Base-by-base conservation (phyloP, 441 rosid genomes). In the Viola pubescens region DNA sequence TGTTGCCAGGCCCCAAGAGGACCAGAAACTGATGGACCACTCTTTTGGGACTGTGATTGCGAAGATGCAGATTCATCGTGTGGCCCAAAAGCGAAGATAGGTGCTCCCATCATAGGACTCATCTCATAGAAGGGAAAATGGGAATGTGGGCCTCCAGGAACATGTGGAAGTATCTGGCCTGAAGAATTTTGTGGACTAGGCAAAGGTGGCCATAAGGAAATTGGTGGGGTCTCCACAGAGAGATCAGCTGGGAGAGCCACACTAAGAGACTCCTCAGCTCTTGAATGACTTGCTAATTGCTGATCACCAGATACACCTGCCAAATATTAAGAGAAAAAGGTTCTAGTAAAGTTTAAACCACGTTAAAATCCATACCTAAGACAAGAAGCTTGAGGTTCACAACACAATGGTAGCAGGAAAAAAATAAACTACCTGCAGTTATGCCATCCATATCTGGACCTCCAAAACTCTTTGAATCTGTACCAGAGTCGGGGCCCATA, bases 221-320 rank as follows among this genome's bases (percentile, higher is more conserved):
- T 79, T 48, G 97, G 96, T 8, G 84, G 80, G 10, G 81, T 94
- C 59, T 91, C 99, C 51, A 91, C 88, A 63, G 97, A 88, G 45
- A 94, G 95, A 79, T 94, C 99, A 52, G 96, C 97, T 37, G 98
- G 99, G 61, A 94, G 95, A 62, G 99, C 78, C 52, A 91, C 90
- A 72, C 70, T 84, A 41, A 94, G 79, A 62, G 94, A 78, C 72
- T 94, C 95, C 75, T 88, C 99, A 43, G 80, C 82, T 70, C 82
- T 87, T 48, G 92, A 81, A 63, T 72, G 88, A 78, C 79, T 74
- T 62, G 79, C 77, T 37, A 70, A 56, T 11, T 79, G 79, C 65
- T 81, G 81, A 70, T 78, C 83, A 68, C 72, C 74, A 66, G 70
- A 71, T 42, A 63, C 72, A 58, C 79, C 97, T 85, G 80, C 71